Base-by-base conservation (phyloP, 2,329 filamentous ascomycete species). In the Paraconiothyrium brasiliense region DNA sequence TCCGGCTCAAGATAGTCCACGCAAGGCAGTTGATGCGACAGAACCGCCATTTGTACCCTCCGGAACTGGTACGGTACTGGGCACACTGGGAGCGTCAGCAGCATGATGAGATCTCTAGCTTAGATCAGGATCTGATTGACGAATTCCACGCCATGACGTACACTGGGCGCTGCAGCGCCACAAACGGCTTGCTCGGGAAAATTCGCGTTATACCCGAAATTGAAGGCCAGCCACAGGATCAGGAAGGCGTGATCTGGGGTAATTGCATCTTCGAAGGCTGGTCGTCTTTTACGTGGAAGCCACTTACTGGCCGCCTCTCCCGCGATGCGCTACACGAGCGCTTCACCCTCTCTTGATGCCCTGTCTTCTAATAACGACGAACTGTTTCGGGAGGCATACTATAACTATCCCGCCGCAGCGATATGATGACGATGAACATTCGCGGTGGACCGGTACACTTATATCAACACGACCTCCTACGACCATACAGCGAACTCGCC, bases 1-100 rank as follows among this genome's bases (percentile, higher is more conserved):
- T 67, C n/a, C 35, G n/a, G 13, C 16, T 41, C 9, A 50, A 60
- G 10, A 37, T 14, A 4, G 27, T 22, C 8, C 32, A 4, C 4
- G 58, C 13, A 13, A 24, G n/a, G 1, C 4, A 7, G 11, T 47
- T 22, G 43, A 50, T 50, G 5, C 13, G 24, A 7, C 30, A 14
- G 1, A 7, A 41, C 14, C 14, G 30, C 8, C n/a, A 43, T 11
- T 1, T 41, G 4, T 60, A 55, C 34, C 50, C 46, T 43, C 13
- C n/a, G 2, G 43, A 50, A n/a, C 43, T 60, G 7, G 8, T 60
- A 10, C 47, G n/a, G 14, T 48, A 34, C 16, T 52, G 57, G 48
- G 27, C 32, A 2, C 20, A 24, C 9, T 39, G 35, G 22, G 35
- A 58, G 22, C 55, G 20, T n/a, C 16, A 27, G n/a, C 32, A 49